phyloP scores from a whole-genome alignment of 768 basidiomycete genomes.

The Auricularia cornea region DNA sequence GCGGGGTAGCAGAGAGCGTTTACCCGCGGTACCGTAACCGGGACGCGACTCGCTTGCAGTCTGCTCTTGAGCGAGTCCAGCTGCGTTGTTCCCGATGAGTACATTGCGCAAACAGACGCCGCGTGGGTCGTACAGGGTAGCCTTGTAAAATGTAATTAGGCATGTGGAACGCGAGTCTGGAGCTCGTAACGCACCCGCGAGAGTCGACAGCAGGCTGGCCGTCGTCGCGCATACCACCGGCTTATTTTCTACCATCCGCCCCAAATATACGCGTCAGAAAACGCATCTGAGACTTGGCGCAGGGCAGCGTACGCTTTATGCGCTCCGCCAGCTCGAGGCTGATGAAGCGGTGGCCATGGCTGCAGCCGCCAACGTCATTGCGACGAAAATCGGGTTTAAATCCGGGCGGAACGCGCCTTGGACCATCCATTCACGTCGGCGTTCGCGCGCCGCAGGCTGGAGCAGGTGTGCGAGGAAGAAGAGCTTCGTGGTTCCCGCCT shows the following conservation, averaged over 20 bases:
- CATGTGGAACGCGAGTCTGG: background rate
- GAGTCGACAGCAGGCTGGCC: conserved; percentile 86
- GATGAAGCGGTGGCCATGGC: background rate
- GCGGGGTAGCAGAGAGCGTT: conserved; percentile 10
- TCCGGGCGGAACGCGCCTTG: conserved; percentile 2
- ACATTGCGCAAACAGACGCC: conserved; percentile 1
- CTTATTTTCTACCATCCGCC: conserved; percentile 58
- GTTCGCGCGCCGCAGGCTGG: background rate
- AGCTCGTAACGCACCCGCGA: conserved; percentile 58
- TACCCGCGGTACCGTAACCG: conserved; percentile 59
- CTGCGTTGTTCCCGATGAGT: conserved; percentile 35
- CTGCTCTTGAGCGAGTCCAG: conserved; percentile 93
- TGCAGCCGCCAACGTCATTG: background rate
- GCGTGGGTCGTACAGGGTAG: too few species aligned
- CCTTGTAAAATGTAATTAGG: too few species aligned
- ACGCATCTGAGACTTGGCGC: background rate
- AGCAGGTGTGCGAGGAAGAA: too few species aligned
- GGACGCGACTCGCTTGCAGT: conserved; percentile 74
- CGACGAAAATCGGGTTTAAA: background rate
- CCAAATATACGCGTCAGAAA: conserved; percentile 3
- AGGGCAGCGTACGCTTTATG: background rate
- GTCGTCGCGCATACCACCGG: conserved; percentile 84
- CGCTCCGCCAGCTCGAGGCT: conserved; percentile 1
- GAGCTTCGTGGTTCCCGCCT: too few species aligned
- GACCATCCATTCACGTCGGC: conserved; percentile 11